Percentiles rank a stretch among this genome's conserved stretches.
These are phyloP conservation scores for Calonectria hawksworthii DNA, from an alignment of 2,329 filamentous ascomycete species.

Conservation along the genomic window DNA sequence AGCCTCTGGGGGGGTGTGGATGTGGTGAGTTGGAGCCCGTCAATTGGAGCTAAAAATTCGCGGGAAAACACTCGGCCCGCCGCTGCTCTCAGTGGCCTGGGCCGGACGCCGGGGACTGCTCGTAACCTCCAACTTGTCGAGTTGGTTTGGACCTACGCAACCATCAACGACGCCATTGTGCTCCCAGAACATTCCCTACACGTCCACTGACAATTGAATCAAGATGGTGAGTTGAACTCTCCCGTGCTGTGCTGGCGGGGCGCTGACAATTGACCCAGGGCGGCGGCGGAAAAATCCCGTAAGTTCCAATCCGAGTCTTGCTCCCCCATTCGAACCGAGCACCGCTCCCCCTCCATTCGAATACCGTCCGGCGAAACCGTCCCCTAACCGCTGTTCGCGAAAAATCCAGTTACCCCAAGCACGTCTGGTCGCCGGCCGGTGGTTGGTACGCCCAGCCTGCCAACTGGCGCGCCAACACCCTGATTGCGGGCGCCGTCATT, in stretches of 20 bases:
- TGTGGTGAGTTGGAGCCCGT: constrained; percentile 13
- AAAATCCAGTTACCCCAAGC: constrained; percentile 86
- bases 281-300: constrained; percentile 79
- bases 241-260: background rate
- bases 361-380: constrained; percentile 14
- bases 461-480: constrained; percentile 96
- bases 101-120: constrained; percentile 14
- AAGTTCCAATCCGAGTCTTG: constrained; percentile 49
- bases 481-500: constrained; percentile 78
- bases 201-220: constrained; percentile 55
- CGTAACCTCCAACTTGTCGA: constrained; percentile 26
- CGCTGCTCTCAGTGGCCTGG: background rate
- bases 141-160: constrained; percentile 20
- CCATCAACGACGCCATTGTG: constrained; percentile 50
- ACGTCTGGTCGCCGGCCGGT: constrained; percentile 98
- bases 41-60: background rate
- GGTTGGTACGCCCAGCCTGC: constrained; percentile 96
- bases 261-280: constrained; percentile 69
- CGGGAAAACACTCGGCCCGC: constrained; percentile 47
- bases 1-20: constrained; percentile 40
- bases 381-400: constrained; percentile 26
- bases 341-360: constrained; percentile 12
- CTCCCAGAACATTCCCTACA: constrained; percentile 41
- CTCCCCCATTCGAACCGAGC: constrained; percentile 35
- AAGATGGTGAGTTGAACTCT: constrained; percentile 67